A percentile compares a stretch with the other conserved stretches of the same genome.
phyloP scores from a whole-genome alignment of 2,329 filamentous ascomycete species.

The Fusarium annulatum region DNA sequence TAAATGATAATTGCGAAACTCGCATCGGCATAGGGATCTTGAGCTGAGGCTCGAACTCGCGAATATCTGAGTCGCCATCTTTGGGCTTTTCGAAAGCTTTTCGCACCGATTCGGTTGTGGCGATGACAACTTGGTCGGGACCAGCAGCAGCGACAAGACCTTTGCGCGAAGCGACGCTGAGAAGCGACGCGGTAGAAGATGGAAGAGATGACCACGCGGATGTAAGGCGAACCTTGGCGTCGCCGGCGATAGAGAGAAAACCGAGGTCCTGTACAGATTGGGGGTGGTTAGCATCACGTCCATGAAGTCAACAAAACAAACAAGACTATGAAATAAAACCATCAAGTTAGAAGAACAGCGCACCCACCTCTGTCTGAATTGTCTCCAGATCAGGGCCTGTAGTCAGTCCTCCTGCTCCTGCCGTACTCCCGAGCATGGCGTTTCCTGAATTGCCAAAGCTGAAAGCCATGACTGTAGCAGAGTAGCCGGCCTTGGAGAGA shows the following conservation, averaged over 20 bases:
- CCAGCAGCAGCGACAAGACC: constrained; percentile 89
- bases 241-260: constrained; percentile 82
- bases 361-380: constrained; percentile 81
- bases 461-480: constrained; percentile 70
- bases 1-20: constrained; percentile 90
- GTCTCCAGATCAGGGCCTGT: constrained; percentile 76
- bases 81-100: constrained; percentile 75
- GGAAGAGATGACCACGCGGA: constrained; percentile 82
- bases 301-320: constrained; percentile 28
- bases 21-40: constrained; percentile 78
- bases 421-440: constrained; percentile 55
- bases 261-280: constrained; percentile 70
- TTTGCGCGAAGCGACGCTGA: constrained; percentile 82
- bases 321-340: background rate
- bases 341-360: constrained; percentile 6
- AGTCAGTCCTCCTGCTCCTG: constrained; percentile 51
- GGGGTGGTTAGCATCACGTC: constrained; percentile 38
- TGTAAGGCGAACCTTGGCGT: constrained; percentile 85
- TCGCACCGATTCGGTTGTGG: constrained; percentile 80
- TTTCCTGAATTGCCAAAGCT: constrained; percentile 64
- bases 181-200: constrained; percentile 80
- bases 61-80: constrained; percentile 71
- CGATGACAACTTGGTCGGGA: constrained; percentile 80
- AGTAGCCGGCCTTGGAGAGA: constrained; percentile 48
- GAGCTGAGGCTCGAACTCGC: constrained; percentile 78